A percentile compares a stretch with the other conserved stretches of the same genome.
Conservation (phyloP, 345 rosid species). For the Camelina sativa region DNA sequence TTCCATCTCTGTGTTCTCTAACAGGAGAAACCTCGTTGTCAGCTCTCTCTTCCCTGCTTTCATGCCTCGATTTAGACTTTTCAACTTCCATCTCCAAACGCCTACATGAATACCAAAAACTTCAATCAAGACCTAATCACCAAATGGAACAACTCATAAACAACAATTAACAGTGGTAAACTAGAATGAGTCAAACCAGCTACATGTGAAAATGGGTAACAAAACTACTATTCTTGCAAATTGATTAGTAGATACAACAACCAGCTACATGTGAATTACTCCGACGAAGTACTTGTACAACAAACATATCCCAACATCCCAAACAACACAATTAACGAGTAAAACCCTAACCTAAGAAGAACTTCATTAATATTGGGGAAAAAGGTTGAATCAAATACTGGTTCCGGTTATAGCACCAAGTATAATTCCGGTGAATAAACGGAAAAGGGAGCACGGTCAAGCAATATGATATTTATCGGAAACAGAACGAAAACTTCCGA, state of each 20-base stretch:
- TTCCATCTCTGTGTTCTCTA: constrained; percentile 48
- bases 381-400: not conserved
- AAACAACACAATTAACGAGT: not conserved
- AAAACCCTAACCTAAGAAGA: constrained; percentile 28
- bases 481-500: not conserved
- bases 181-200: not conserved
- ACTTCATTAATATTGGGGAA: not conserved
- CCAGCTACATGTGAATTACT: constrained; percentile 10
- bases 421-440: not conserved
- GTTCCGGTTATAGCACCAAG: not conserved
- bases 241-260: not conserved
- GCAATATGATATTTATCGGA: not conserved
- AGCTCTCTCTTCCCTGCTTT: constrained; percentile 41
- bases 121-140: constrained; percentile 29
- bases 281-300: not conserved
- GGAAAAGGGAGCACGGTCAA: constrained; percentile 2
- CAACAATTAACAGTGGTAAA: constrained; percentile 3
- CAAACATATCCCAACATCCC: no score
- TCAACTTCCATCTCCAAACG: constrained; percentile 38
- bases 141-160: constrained; percentile 5
- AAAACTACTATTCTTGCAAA: not conserved
- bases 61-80: constrained; percentile 43
- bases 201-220: not conserved
- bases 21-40: constrained; percentile 39
- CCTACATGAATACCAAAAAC: constrained; percentile 18